Evolutionary conservation across 371 early-diverging fungal species (phyloP), one percentile per base, ranked within the genome.

Genomic region (Apophysomyces ossiformis): DNA sequence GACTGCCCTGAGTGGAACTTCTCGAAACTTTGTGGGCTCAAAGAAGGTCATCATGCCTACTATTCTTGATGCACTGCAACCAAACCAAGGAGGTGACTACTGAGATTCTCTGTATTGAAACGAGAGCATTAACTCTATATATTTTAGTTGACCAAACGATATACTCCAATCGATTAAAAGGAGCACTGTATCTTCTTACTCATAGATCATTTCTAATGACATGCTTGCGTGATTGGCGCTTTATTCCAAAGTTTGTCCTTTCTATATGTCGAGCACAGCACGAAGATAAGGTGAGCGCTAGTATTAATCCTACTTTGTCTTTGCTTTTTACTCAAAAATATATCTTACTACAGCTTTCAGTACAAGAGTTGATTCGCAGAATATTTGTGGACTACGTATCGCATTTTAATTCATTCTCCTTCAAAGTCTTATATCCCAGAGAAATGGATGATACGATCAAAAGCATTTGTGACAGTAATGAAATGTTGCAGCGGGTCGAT

Each of bases 311-410:
- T n/a, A 18, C 46, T 13, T 13, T 21, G 13, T n/a, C 16, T 47
- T 47, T 47, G 1, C 7, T 47, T 47, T 47, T 50, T 16, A 26
- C 44, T 58, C 11, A 39, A 35, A 50, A 13, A 35, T 62, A 4
- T 15, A 32, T 18, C 64, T 8, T 66, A 11, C 41, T 11, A 41
- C 41, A 86, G 82, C 86, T 89, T 11, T 83, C 88, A 2, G 84
- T 93, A 37, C 93, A 93, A 70, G 86, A 88, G 61, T 71, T 93
- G 35, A 80, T 93, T 16, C 84, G 93, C 12, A 89, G 85, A 63
- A 77, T 85, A 2, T 90, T 88, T 67, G 61, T 87, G 11, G 84
- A 87, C 36, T 92, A 89, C 61, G 70, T 88, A 0, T 72, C 84
- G 37, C 77, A 83, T 56, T 73, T 78, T 57, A 79, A 78, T 36